phyloP scores from a whole-genome alignment of 2,329 filamentous ascomycete species.

The Aspergillus proliferans region DNA sequence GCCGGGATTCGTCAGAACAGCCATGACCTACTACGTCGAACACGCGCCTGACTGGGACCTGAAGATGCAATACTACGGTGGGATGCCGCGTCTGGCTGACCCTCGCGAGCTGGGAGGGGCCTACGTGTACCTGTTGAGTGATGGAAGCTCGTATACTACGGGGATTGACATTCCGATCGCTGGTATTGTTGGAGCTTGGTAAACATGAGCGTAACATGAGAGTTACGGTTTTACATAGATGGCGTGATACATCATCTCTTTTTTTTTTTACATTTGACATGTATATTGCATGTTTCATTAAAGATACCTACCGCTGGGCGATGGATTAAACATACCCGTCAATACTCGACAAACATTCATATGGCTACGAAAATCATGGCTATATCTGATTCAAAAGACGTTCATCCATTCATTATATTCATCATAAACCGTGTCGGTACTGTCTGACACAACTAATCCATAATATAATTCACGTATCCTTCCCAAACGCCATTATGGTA shows the following conservation, averaged over 20 bases:
- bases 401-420: no score
- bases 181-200: slow-evolving; percentile 32
- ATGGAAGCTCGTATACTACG: slow-evolving; percentile 35
- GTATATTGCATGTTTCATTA: no score
- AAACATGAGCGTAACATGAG: not conserved
- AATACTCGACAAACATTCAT: no score
- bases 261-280: no score
- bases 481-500: not conserved
- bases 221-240: no score
- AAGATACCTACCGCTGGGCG: no score
- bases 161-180: slow-evolving; percentile 35
- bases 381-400: no score
- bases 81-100: slow-evolving; percentile 50
- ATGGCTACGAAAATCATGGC: no score
- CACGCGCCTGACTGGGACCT: slow-evolving; percentile 50
- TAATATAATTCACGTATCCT: not conserved
- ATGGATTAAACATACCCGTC: no score
- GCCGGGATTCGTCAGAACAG: slow-evolving; percentile 39
- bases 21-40: slow-evolving; percentile 48
- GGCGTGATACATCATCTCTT: no score
- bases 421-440: no score
- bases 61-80: slow-evolving; percentile 54
- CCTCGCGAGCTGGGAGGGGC: slow-evolving; percentile 51
- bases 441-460: no score
- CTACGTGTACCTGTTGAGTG: slow-evolving; percentile 52